These are phyloP conservation scores for Colletotrichum agaves DNA, from an alignment of 2,329 filamentous ascomycete genomes.

Conservation along the genomic window DNA sequence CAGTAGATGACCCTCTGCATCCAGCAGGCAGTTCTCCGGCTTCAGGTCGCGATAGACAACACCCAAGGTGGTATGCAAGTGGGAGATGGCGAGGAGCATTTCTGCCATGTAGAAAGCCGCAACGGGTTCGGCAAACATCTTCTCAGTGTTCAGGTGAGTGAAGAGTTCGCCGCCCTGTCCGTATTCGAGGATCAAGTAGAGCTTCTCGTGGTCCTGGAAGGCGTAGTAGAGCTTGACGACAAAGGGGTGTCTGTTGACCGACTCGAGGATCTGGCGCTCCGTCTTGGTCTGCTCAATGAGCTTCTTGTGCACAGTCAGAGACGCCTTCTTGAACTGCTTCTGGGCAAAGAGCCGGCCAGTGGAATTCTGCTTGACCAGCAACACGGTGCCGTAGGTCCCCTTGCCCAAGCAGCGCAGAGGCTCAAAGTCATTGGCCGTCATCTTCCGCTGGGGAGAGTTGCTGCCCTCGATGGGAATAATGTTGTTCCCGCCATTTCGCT, in stretches of 20 bases:
- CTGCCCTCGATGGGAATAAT: conserved; percentile 64
- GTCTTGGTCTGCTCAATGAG: conserved; percentile 98
- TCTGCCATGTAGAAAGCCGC: conserved; percentile 99
- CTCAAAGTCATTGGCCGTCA: conserved; percentile 91
- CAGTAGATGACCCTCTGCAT: conserved; percentile 89
- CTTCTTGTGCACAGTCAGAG: conserved; percentile 93
- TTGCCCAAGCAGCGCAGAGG: conserved; percentile 93
- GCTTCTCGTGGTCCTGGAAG: conserved; percentile 97
- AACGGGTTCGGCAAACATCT: conserved; percentile 91
- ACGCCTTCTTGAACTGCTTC: conserved; percentile 98
- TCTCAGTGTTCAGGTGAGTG: conserved; percentile 90
- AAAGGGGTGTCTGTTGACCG: conserved; percentile 95
- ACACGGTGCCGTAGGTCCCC: conserved; percentile 93
- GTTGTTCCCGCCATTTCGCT: conserved; percentile 52
- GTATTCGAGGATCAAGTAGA: conserved; percentile 97
- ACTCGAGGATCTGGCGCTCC: conserved; percentile 93
- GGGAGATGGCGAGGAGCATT: conserved; percentile 92
- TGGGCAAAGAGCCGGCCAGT: conserved; percentile 95
- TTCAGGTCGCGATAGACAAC: conserved; percentile 98
- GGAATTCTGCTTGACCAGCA: conserved; percentile 88
- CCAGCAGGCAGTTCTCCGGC: conserved; percentile 95
- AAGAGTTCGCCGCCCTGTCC: conserved; percentile 97
- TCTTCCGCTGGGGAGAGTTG: conserved; percentile 75
- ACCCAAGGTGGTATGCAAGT: conserved; percentile 90
- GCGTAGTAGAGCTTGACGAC: conserved; percentile 98